Conservation (phyloP, 805 yeast species). For the Candida pseudofarinosa region DNA sequence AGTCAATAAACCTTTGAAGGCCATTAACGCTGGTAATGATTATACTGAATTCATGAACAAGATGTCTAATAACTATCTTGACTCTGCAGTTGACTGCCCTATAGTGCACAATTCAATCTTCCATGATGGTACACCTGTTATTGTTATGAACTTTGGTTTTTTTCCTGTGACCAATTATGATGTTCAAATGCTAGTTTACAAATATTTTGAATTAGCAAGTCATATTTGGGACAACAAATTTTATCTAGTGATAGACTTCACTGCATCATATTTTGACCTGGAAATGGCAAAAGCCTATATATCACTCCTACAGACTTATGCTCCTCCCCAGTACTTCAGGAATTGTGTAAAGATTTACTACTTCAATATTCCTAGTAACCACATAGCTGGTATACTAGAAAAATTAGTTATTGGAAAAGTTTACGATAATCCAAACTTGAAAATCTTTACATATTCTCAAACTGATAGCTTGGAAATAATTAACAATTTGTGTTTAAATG, state of each 20-base stretch:
- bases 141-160: conserved; percentile 46
- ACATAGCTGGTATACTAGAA: conserved; percentile 17
- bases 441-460: conserved; percentile 29
- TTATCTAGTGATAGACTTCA: conserved; percentile 63
- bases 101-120: conserved; percentile 63
- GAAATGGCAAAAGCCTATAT: conserved; percentile 25
- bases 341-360: conserved; percentile 55
- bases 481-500: conserved; percentile 32
- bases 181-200: conserved; percentile 51
- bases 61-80: conserved; percentile 52
- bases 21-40: conserved; percentile 37
- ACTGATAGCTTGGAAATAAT: conserved; percentile 31
- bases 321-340: conserved; percentile 47
- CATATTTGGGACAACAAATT: conserved; percentile 70
- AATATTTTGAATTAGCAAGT: conserved; percentile 59
- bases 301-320: conserved; percentile 35
- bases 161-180: conserved; percentile 32
- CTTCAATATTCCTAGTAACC: conserved; percentile 41
- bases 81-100: conserved; percentile 37
- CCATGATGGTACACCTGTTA: conserved; percentile 68
- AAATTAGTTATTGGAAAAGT: conserved; percentile 18
- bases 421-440: conserved; percentile 13
- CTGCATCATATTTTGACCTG: conserved; percentile 44
- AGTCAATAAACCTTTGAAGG: conserved; percentile 49
- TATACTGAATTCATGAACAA: conserved; percentile 73